Evolutionary conservation across 139 green algal genomes (phyloP).

Genomic region (Tetradesmus obliquus): DNA sequence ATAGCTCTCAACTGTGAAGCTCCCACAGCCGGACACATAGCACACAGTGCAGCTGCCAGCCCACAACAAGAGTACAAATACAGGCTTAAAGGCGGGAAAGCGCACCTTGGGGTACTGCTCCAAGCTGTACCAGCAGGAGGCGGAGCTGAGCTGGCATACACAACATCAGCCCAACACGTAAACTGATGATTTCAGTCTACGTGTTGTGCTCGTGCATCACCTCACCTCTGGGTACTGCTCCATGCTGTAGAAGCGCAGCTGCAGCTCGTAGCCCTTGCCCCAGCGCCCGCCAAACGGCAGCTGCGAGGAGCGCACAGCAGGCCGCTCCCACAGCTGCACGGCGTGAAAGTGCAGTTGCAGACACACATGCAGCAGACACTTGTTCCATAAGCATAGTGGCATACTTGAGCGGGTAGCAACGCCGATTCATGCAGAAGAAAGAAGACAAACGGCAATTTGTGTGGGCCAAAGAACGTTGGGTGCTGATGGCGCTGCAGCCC

Average conservation of each 20-base stretch:
- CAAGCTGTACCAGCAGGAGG: too few relatives aligned
- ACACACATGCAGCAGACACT: not conserved
- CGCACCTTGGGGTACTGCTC: not conserved
- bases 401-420: too few relatives aligned
- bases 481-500: conserved; percentile 13
- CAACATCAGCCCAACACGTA: too few relatives aligned
- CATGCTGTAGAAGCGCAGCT: conserved; percentile 62
- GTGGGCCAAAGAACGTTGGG: conserved; percentile 39
- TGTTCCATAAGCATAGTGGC: too few relatives aligned
- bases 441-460: not conserved
- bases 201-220: not conserved
- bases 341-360: not conserved
- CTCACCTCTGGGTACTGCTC: conserved; percentile 62
- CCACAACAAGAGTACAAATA: too few relatives aligned
- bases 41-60: too few relatives aligned
- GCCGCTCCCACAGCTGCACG: conserved; percentile 32
- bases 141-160: too few relatives aligned
- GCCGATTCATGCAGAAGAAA: too few relatives aligned
- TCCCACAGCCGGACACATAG: too few relatives aligned
- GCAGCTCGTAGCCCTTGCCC: conserved; percentile 45
- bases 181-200: too few relatives aligned
- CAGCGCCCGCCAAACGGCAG: not conserved
- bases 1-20: too few relatives aligned
- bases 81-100: too few relatives aligned
- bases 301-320: not conserved